Evolutionary conservation across 495 filamentous ascomycete species (phyloP), one percentile per base, ranked within the genome.

Genomic region (Thermochaetoides thermophila): DNA sequence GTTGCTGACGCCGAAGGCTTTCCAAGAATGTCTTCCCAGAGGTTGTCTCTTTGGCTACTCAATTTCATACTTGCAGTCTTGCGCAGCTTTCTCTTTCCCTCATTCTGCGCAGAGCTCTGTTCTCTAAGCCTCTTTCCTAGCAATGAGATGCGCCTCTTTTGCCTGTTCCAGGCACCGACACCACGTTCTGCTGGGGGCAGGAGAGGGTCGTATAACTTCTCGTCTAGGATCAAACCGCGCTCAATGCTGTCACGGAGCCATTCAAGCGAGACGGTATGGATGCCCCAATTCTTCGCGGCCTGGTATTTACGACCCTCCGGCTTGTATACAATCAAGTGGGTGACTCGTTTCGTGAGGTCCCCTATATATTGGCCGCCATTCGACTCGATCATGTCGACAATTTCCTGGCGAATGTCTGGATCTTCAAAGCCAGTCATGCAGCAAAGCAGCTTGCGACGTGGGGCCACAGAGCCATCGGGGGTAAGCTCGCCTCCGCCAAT

Each of bases 351-450:
- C 10, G 84, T 89, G 34, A 97, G 66, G 46, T 96, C 85, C 31
- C 78, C 81, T 17, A 78, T 71, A 48, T 94, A 96, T 26, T 71
- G 61, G 6, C 76, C 89, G 20, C 86, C 84, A 47, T 94, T 74
- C 11, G 60, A 48, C 34, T 54, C 53, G 17, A 85, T 66, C 14
- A 57, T 65, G 29, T 53, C 40, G 40, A 78, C 64, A 44, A 94
- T 75, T 27, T 68, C 52, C 29, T 71, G 68, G 30, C 86, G 68
- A 43, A 79, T 68, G 7, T 67, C 59, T 44, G 72, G 80, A 46
- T 95, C 79, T 17, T 84, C 74, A 45, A 95, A 91, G 2, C 89
- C 91, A 3, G 89, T 96, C 40, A 94, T 66, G 46, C 83, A 93
- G 31, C 93, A 78, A 12, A 72, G 68, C 17, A 95, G 62, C 6